Base-by-base conservation (phyloP, 371 early-diverging fungal species). In the Mycotypha africana region DNA sequence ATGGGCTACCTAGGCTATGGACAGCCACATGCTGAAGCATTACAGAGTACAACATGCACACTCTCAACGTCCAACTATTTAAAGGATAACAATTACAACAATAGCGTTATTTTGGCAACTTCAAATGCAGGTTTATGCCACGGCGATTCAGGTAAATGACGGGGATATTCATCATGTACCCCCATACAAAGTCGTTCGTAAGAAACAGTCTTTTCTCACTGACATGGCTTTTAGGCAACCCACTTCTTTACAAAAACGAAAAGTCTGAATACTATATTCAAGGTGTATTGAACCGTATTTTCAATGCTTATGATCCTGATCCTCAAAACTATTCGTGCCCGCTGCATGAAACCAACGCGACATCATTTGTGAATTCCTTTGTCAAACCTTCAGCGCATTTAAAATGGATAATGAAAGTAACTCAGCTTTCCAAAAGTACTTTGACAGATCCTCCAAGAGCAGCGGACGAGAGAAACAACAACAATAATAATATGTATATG, bases 61-160 rank as follows among this genome's bases (percentile, higher is more conserved):
- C 28, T 25, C 30, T 36, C 46, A 12, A 35, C 31, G 23, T 25
- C 26, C 4, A 28, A 19, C 22, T 14, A 22, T 17, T 15, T 47
- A 2, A 35, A 41, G 17, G 17, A 42, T 26, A 48, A 39, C 15
- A 56, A 39, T 26, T 49, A 42, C 4, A 43, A 45, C 17, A 23
- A 48, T 2, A 59, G 46, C 39, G 34, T 51, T 23, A 40, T 45
- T 25, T 33, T 53, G 26, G 36, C 45, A 12, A 47, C 43, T 6
- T 53, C 60, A 10, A 25, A 46, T 35, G 56, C 65, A 25, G 24
- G 37, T 1, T 37, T 66, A 37, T 66, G 67, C 28, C 67, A 66
- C 45, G 67, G 67, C 15, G 67, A 66, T 41, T 66, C 67, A 21
- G 67, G 67, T 62, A 53, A 38, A 26, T 36, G 37, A n/a, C n/a